phyloP scores from a whole-genome alignment of 768 basidiomycete species.

The Boletus vermiculosoides region DNA sequence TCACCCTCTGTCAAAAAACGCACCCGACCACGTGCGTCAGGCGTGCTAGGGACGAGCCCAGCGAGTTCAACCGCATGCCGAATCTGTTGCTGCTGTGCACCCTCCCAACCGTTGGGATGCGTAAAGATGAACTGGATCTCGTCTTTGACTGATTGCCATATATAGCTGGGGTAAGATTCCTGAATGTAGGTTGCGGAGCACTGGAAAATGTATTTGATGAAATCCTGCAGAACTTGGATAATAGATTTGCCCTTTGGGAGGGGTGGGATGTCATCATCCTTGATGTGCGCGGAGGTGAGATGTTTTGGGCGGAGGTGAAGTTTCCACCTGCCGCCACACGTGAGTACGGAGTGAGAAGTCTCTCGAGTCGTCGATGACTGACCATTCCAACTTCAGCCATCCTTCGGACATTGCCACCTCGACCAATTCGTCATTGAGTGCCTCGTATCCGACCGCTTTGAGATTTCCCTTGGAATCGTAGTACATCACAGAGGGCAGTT shows the following conservation, averaged over 20 bases:
- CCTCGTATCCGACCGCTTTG: constrained; percentile 42
- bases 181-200: constrained; percentile 45
- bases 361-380: neutral
- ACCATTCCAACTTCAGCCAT: constrained; percentile 48
- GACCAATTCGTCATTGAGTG: constrained; percentile 34
- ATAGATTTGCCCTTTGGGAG: constrained; percentile 40
- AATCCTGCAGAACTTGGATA: constrained; percentile 43
- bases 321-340: constrained; percentile 28
- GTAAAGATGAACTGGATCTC: constrained; percentile 50
- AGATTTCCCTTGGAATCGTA: constrained; percentile 40
- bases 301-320: constrained; percentile 39
- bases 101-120: constrained; percentile 66
- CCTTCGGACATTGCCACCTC: constrained; percentile 37
- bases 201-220: constrained; percentile 41
- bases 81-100: constrained; percentile 52
- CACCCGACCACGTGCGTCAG: constrained; percentile 39
- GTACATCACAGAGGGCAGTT: constrained; percentile 47
- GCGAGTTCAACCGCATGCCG: constrained; percentile 50
- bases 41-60: constrained; percentile 44
- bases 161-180: constrained; percentile 41
- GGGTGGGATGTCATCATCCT: constrained; percentile 34
- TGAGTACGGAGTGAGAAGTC: neutral
- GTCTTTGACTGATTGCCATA: constrained; percentile 43
- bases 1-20: constrained; percentile 61
- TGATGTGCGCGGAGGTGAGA: constrained; percentile 23